Percentiles rank a stretch among this genome's conserved stretches.
Conservation (phyloP, 805 yeast species). For the Nakazawaea siamensis region DNA sequence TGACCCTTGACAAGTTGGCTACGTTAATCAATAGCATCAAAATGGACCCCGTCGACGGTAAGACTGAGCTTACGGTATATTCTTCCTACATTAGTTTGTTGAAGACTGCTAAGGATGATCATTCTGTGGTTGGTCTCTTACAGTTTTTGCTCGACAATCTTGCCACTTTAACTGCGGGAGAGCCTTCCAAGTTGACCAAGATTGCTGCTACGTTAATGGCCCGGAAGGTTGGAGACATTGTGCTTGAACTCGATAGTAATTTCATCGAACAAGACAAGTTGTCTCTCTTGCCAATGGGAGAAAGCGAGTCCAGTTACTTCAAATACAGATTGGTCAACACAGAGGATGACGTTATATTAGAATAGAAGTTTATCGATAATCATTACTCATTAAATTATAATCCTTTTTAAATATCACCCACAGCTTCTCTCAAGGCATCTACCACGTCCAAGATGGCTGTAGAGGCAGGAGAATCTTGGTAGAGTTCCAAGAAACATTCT, state of each 20-base stretch:
- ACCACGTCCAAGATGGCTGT: conserved; percentile 80
- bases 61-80: conserved; percentile 51
- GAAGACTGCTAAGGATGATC: conserved; percentile 13
- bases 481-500: conserved; percentile 68
- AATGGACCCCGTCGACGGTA: conserved; percentile 41
- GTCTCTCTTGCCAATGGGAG: conserved; percentile 32
- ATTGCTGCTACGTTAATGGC: conserved; percentile 50
- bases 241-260: conserved; percentile 22
- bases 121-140: conserved; percentile 19
- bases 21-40: conserved; percentile 29
- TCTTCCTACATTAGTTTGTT: conserved; percentile 35
- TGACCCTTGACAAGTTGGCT: conserved; percentile 19
- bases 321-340: conserved; percentile 10
- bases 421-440: conserved; percentile 53
- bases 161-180: conserved; percentile 24
- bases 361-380: no score
- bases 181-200: conserved; percentile 25
- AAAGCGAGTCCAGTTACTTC: conserved; percentile 34
- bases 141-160: conserved; percentile 36
- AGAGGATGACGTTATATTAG: no score
- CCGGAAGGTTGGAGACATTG: conserved; percentile 34
- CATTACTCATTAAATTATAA: no score
- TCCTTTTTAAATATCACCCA: conserved; percentile 23
- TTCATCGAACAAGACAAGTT: conserved; percentile 25
- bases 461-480: conserved; percentile 91